phyloP scores from a whole-genome alignment of 1,284 basidiomycete genomes.

The Testicularia cyperi region DNA sequence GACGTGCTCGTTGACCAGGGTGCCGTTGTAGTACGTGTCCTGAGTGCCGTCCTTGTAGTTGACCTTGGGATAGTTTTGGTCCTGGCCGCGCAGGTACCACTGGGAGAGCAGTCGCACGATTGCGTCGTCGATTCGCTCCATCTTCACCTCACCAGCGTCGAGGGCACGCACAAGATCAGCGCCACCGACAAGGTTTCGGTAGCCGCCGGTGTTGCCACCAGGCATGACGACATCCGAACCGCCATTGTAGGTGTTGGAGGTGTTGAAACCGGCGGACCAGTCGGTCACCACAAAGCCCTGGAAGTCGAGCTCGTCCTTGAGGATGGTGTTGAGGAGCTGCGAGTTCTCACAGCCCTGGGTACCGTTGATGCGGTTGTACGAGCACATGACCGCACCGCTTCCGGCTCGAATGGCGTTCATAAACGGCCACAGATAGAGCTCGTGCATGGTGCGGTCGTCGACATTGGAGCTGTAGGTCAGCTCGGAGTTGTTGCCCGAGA shows the following conservation, averaged over 20 bases:
- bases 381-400: conserved; percentile 61
- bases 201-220: conserved; percentile 37
- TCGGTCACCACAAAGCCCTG: conserved; percentile 67
- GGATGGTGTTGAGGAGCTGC: conserved; percentile 69
- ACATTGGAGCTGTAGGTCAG: conserved; percentile 61
- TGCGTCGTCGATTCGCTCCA: conserved; percentile 65
- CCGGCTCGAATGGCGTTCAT: conserved; percentile 62
- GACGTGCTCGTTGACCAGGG: conserved; percentile 65
- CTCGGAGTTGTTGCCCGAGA: conserved; percentile 56
- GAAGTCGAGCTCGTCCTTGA: conserved; percentile 76
- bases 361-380: conserved; percentile 66
- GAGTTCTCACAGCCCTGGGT: conserved; percentile 67
- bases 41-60: conserved; percentile 47
- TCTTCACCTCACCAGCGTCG: conserved; percentile 70
- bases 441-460: conserved; percentile 73
- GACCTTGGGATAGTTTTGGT: conserved; percentile 49
- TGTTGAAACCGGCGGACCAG: conserved; percentile 46
- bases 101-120: conserved; percentile 57
- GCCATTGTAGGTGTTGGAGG: conserved; percentile 63
- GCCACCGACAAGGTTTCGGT: conserved; percentile 46
- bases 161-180: conserved; percentile 70
- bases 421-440: conserved; percentile 57
- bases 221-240: conserved; percentile 70
- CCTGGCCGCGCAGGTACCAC: conserved; percentile 61
- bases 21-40: conserved; percentile 46